A percentile compares a stretch with the other conserved stretches of the same genome.
These are phyloP conservation scores for Fusarium oligoseptatum DNA, from an alignment of 2,329 filamentous ascomycete genomes.

Conservation along the genomic window DNA sequence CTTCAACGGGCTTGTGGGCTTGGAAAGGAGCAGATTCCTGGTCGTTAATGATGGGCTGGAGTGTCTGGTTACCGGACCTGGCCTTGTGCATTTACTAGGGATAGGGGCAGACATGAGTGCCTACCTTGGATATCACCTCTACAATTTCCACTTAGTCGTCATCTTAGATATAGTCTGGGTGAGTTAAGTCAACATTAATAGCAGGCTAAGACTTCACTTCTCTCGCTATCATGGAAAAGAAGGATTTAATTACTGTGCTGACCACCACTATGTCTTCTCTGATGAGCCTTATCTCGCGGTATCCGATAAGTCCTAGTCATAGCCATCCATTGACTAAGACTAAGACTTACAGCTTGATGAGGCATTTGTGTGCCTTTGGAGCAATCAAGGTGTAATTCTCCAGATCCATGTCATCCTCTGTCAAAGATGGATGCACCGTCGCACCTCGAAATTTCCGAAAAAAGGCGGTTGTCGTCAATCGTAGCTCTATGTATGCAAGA, in stretches of 20 bases:
- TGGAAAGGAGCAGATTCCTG: background rate
- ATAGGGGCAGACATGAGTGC: too few species aligned
- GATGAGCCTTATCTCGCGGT: background rate
- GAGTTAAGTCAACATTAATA: background rate
- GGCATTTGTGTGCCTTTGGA: constrained; percentile 2
- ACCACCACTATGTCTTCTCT: background rate
- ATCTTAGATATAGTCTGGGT: background rate
- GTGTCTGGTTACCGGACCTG: too few species aligned
- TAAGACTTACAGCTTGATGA: background rate
- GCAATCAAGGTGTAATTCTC: constrained; percentile 7
- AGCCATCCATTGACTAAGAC: too few species aligned
- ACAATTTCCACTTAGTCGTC: too few species aligned
- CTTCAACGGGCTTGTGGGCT: background rate
- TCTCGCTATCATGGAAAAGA: too few species aligned
- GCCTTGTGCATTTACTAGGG: too few species aligned
- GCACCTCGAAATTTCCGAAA: background rate
- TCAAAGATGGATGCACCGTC: background rate
- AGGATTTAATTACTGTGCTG: background rate
- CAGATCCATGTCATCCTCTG: background rate
- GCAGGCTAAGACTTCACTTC: too few species aligned
- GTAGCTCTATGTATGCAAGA: constrained; percentile 12
- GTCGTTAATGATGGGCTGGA: too few species aligned
- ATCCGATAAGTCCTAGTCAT: background rate
- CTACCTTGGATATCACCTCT: too few species aligned
- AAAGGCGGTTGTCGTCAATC: background rate